phyloP scores from a whole-genome alignment of 108 stramenopile species.

The Parietichytrium sp. region DNA sequence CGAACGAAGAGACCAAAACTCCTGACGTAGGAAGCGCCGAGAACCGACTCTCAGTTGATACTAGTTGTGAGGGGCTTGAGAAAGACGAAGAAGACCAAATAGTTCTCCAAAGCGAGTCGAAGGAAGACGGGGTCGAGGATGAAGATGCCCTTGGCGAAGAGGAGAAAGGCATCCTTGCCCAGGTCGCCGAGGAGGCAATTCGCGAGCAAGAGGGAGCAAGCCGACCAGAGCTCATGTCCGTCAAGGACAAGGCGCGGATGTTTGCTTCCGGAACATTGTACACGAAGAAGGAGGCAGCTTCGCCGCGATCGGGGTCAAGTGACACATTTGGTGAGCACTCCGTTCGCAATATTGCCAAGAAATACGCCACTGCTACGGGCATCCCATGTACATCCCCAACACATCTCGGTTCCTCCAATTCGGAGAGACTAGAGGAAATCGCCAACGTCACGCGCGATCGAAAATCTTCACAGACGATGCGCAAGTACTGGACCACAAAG shows the following conservation, averaged over 20 bases:
- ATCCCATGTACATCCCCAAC: background rate
- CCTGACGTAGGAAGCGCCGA: no score
- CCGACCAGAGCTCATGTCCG: background rate
- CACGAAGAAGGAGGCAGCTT: no score
- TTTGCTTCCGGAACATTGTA: background rate
- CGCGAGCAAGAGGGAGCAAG: background rate
- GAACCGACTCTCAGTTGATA: no score
- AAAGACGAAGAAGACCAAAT: no score
- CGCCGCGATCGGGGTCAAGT: background rate
- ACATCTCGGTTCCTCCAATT: background rate
- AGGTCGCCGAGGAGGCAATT: background rate
- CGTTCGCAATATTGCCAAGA: background rate
- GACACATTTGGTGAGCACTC: background rate
- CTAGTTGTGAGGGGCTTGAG: no score
- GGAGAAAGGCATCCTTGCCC: background rate
- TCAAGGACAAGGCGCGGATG: constrained; percentile 14
- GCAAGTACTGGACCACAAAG: constrained; percentile 3
- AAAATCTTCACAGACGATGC: background rate
- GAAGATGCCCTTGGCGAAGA: background rate
- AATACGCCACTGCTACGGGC: background rate
- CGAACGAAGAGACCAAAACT: no score
- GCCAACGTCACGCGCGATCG: background rate
- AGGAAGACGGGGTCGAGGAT: background rate
- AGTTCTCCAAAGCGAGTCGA: no score
- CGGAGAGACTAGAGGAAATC: background rate